phyloP scores from a whole-genome alignment of 805 yeast species.

The Schwanniomyces yamadae region DNA sequence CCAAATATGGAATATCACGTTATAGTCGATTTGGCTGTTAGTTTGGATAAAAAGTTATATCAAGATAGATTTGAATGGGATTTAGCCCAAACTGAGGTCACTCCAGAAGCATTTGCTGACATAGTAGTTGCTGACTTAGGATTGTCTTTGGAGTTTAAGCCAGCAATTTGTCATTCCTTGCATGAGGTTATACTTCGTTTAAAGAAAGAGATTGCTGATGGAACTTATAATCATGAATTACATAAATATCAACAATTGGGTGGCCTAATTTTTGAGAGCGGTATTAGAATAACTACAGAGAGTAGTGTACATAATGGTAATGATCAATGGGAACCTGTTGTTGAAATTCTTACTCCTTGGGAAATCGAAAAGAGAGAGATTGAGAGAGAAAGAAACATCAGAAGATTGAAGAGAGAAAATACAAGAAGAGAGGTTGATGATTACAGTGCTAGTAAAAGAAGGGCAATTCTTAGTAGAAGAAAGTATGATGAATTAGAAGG shows the following conservation, averaged over 20 bases:
- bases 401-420: conserved; percentile 91
- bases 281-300: conserved; percentile 50
- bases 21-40: conserved; percentile 76
- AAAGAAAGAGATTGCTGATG: conserved; percentile 79
- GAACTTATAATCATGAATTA: conserved; percentile 40
- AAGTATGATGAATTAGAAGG: conserved; percentile 52
- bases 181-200: conserved; percentile 76
- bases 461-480: conserved; percentile 44
- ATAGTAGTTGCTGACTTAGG: conserved; percentile 85
- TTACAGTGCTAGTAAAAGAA: conserved; percentile 28
- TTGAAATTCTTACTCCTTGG: conserved; percentile 83
- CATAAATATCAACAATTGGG: conserved; percentile 42
- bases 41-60: conserved; percentile 75
- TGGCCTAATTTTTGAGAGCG: conserved; percentile 44
- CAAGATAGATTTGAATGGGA: conserved; percentile 98
- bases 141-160: conserved; percentile 76
- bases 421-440: conserved; percentile 56
- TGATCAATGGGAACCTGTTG: conserved; percentile 81
- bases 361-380: conserved; percentile 94
- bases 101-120: conserved; percentile 84
- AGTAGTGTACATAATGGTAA: conserved; percentile 74
- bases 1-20: conserved; percentile 60
- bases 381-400: conserved; percentile 86
- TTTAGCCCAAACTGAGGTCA: conserved; percentile 48
- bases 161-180: conserved; percentile 84